Base-by-base conservation (phyloP, 23 red algal genomes). In the Gracilaria domingensis region DNA sequence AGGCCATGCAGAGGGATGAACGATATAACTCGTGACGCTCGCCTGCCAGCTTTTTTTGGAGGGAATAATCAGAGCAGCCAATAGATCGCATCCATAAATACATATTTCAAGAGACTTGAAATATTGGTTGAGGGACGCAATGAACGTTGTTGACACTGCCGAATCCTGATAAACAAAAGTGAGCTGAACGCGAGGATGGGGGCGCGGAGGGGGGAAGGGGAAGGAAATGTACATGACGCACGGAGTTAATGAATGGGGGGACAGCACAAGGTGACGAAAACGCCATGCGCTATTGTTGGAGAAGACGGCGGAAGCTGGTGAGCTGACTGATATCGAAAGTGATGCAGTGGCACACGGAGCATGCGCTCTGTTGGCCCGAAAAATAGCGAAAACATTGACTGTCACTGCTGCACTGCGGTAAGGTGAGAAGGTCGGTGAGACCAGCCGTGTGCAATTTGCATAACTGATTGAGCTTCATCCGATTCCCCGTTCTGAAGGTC, bases 391-490 rank as follows among this genome's bases (percentile, higher is more conserved):
- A 70, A 70, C 12, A 17, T 7, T 16, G 30, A 7, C 8, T 66
- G 8, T 66, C n/a, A n/a, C n/a, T n/a, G n/a, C n/a, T n/a, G 42
- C 42, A 11, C 13, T 33, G 30, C 30, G 25, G 35, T 9, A 70
- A 38, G 65, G 65, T 70, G 65, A 70, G 65, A 34, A 70, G 65
- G 65, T 45, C 5, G 42, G 42, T 45, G 42, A 45, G 42, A 45
- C 42, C 42, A 45, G 4, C 42, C 11, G 42, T 11, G 4, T 34
- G 65, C 14, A 25, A 70, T 25, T 7, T 7, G 29, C 35, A 70
- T 17, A 70, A 70, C 65, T 70, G 65, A 70, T 70, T 36, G 65
- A 70, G 30, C 13, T 38, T 70, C 65, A 70, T 26, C 65, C 65
- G 28, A 70, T 70, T 70, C 65, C 65, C 35, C 65, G 35, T 70